Conservation (phyloP, 1,139 yeast species). For the Wickerhamomyces sp. region DNA sequence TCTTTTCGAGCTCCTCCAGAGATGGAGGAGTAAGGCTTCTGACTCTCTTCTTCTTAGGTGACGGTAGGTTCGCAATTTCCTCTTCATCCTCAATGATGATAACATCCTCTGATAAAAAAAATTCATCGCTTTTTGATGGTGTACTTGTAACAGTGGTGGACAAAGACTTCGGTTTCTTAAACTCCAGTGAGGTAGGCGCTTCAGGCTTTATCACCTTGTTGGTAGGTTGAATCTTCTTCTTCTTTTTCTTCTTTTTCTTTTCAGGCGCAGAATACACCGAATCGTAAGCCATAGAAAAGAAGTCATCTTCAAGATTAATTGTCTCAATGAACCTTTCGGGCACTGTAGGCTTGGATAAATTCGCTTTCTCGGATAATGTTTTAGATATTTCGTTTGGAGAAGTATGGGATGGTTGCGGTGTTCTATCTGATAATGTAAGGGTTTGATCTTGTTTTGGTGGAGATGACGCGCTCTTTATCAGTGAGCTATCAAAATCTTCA, state of each 20-base stretch:
- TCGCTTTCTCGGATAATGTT: not conserved
- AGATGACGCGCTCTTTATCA: no score
- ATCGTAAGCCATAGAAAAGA: conserved; percentile 18
- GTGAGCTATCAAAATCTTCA: not conserved
- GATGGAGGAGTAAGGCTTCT: conserved; percentile 16
- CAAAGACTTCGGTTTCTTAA: no score
- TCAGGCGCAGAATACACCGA: conserved; percentile 2
- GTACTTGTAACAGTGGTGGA: no score
- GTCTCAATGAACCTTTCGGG: not conserved
- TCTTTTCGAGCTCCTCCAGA: conserved; percentile 13
- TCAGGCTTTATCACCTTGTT: no score
- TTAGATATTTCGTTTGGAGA: not conserved
- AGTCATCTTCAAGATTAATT: conserved; percentile 17
- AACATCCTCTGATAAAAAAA: conserved; percentile 6
- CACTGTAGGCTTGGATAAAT: no score
- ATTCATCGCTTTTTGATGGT: not conserved
- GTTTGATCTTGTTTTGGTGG: no score
- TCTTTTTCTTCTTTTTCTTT: conserved; percentile 15
- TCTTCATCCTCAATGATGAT: conserved; percentile 1
- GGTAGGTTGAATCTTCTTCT: no score
- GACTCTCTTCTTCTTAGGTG: conserved; percentile 1
- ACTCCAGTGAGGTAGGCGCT: no score
- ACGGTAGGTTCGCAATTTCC: not conserved
- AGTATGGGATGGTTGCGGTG: not conserved
- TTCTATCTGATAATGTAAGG: not conserved